phyloP scores from a whole-genome alignment of 2,329 filamentous ascomycete genomes.

The Cryphonectria japonica region DNA sequence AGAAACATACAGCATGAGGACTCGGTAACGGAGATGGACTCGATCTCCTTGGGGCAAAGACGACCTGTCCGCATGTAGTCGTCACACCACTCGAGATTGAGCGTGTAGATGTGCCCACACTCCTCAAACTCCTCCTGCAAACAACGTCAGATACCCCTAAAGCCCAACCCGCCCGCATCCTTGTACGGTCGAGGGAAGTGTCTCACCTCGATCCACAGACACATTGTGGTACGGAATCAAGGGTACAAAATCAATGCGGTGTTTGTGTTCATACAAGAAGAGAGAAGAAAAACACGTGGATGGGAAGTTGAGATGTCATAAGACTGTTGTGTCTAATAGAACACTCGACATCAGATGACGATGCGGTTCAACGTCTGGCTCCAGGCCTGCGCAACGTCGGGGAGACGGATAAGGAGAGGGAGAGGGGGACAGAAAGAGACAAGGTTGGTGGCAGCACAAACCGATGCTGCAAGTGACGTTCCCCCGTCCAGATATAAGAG shows the following conservation, averaged over 20 bases:
- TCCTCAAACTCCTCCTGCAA: background rate
- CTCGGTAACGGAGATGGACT: background rate
- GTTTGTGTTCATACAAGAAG: background rate
- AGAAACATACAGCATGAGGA: background rate
- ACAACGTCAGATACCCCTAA: background rate
- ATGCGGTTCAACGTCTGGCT: background rate
- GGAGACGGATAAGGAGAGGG: background rate
- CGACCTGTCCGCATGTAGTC: background rate
- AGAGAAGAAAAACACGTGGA: background rate
- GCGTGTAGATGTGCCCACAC: background rate
- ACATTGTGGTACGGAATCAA: background rate
- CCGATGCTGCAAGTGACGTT: background rate
- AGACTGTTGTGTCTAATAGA: background rate
- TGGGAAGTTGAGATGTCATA: background rate
- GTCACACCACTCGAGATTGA: background rate
- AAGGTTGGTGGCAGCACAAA: background rate
- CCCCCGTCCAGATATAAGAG: background rate
- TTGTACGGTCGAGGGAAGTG: background rate
- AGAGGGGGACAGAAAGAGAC: background rate
- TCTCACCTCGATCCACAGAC: background rate
- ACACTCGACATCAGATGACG: background rate
- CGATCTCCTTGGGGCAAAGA: background rate
- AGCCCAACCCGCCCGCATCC: no score
- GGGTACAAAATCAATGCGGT: background rate
- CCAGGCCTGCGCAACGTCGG: background rate